Conservation (phyloP, 495 filamentous ascomycete genomes). For the Xylaria cubensis region DNA sequence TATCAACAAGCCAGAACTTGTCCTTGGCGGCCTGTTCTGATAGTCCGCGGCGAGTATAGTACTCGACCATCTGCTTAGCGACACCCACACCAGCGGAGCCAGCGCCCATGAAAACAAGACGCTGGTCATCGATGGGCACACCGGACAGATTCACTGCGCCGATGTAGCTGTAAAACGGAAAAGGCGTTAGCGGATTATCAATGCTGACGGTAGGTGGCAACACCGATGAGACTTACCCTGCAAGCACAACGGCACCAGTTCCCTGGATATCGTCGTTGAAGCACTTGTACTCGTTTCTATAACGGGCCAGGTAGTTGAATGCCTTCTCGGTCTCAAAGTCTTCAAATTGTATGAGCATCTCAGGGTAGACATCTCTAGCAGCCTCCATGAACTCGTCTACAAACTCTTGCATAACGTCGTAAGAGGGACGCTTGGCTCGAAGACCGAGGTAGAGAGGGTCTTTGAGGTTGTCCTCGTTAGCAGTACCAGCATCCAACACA, state of each 20-base stretch:
- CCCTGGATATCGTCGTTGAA: slow-evolving; percentile 99
- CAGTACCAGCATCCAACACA: slow-evolving; percentile 89
- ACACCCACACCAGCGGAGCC: slow-evolving; percentile 96
- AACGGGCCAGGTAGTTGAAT: slow-evolving; percentile 90
- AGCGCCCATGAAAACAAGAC: slow-evolving; percentile 94
- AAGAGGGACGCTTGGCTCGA: slow-evolving; percentile 77
- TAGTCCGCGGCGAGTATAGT: slow-evolving; percentile 90
- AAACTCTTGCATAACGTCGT: slow-evolving; percentile 88
- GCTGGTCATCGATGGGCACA: slow-evolving; percentile 86
- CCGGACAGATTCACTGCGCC: slow-evolving; percentile 90
- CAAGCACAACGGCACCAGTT: slow-evolving; percentile 93
- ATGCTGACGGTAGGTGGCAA: not conserved
- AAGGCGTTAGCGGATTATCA: slow-evolving; percentile 28
- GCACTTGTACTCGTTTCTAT: slow-evolving; percentile 85
- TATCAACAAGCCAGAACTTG: slow-evolving; percentile 98
- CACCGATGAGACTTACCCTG: slow-evolving; percentile 60
- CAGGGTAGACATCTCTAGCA: slow-evolving; percentile 83
- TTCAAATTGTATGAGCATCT: slow-evolving; percentile 97
- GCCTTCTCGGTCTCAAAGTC: slow-evolving; percentile 94
- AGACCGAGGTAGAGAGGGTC: slow-evolving; percentile 96
- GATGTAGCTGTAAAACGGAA: slow-evolving; percentile 66
- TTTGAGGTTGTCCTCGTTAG: slow-evolving; percentile 84
- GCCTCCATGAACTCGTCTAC: slow-evolving; percentile 98
- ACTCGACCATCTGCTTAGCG: slow-evolving; percentile 94
- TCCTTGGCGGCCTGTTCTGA: slow-evolving; percentile 87